Base-by-base conservation (phyloP, 2,329 filamentous ascomycete species). In the Ophiosphaerella herpotricha region DNA sequence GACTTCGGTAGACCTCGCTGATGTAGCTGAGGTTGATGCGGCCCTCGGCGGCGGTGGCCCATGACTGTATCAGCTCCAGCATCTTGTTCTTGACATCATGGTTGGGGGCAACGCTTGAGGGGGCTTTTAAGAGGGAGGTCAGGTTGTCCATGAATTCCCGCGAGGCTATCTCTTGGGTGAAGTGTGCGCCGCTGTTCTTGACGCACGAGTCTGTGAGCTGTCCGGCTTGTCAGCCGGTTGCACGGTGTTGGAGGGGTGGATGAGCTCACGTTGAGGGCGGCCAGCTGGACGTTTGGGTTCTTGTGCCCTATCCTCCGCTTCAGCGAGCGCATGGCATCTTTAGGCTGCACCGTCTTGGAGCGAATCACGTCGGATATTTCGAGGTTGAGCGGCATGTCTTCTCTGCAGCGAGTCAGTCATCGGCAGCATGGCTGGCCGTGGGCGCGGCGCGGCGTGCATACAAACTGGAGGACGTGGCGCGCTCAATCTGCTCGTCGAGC, bases 141-240 rank as follows among this genome's bases (percentile, higher is more conserved):
- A 99, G 78, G 71, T 97, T 97, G 76, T 99, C 94, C 89, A 99
- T 95, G 69, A 97, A 99, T 77, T 99, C 94, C 57, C 92, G 86
- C 14, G 93, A 97, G 35, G 94, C 93, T 63, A 99, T 94, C 77
- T 99, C 94, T 60, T 87, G 83, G 42, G 99, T 86, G 74, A 99
- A 99, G 75, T 99, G 94, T 34, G 88, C 84, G 62, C 94, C 94
- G 52, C 94, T 94, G 79, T 99, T 99, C 79, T 99, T 99, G 54
- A 97, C 91, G 72, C 94, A 99, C 1, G 94, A 97, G 77, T 99
- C 94, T 59, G 92, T 96, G 66, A 99, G 87, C 91, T 87, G 62
- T 32, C 53, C 2, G 9, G 8, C 12, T 12, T 9, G 45, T 66
- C 46, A 63, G 63, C 44, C 26, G 41, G n/a, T 23, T 24, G 2